Evolutionary conservation across 2,329 filamentous ascomycete species (phyloP), one percentile per base, ranked within the genome.

Genomic region (Trichothecium sympodiale): DNA sequence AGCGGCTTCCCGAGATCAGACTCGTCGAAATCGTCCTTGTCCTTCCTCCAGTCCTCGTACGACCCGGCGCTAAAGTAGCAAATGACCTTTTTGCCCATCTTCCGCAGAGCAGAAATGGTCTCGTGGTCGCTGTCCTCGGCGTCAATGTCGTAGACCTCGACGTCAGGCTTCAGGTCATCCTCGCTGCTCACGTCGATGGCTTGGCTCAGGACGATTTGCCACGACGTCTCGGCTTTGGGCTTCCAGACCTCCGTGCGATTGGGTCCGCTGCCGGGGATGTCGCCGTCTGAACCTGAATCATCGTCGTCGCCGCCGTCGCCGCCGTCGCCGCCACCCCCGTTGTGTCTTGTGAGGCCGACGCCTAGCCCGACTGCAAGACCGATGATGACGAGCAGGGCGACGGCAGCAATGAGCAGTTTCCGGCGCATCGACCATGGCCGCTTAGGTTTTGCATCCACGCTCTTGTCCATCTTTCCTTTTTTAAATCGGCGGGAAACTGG

Each of bases 21-120:
- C 2, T 60, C 42, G 6, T 56, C 48, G 48, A 84, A 84, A 5
- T 69, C 46, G 18, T 47, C 50, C n/a, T 65, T 62, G 48, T 85
- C 80, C 1, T 64, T 55, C 3, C 80, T 67, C 60, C 68, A 73
- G 34, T 73, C 51, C 54, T 85, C 81, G 46, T 70, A 83, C 8
- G 72, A 77, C 2, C 81, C 81, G 0, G 77, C 79, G 35, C 74
- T 80, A 59, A 85, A 85, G 56, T 86, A 85, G 61, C 80, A 85
- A 38, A 85, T 77, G 35, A 83, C 71, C 42, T 70, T 75, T 48
- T 71, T 71, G 10, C 67, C 69, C 5, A 59, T 52, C 34, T 70
- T 72, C 38, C 67, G 60, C 52, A 79, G 75, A 9, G 77, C 59
- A 41, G 74, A 64, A 39, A 80, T 50, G 2, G 51, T 53, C 15